These are phyloP conservation scores for Pinus tabuliformis DNA, from an alignment of 75 land plant species.

Conservation along the genomic window DNA sequence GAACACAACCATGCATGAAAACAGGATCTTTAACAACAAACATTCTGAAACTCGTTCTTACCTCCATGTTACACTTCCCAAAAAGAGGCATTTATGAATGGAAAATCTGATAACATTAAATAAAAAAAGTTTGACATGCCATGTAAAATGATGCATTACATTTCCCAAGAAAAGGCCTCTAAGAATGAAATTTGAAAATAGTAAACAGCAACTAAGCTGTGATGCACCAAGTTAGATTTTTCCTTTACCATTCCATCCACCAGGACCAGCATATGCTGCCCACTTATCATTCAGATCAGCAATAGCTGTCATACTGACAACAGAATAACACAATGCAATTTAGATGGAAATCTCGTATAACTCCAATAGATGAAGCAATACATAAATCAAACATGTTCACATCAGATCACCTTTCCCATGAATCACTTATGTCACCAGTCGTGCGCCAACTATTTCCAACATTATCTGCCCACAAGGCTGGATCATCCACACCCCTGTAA, in stretches of 20 bases:
- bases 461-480: slow-evolving; percentile 83
- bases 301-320: slow-evolving; percentile 45
- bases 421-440: slow-evolving; percentile 86
- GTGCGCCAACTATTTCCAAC: slow-evolving; percentile 99
- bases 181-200: too few relatives aligned
- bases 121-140: background rate
- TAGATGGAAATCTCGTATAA: background rate
- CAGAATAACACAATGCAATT: slow-evolving; percentile 4
- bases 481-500: slow-evolving; percentile 82
- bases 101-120: background rate
- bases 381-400: background rate
- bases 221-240: background rate
- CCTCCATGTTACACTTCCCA: background rate
- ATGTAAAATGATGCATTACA: background rate
- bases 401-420: slow-evolving; percentile 76
- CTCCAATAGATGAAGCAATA: background rate
- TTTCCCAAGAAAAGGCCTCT: too few relatives aligned
- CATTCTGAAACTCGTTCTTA: background rate
- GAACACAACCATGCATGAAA: background rate
- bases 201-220: background rate
- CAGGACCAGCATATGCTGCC: slow-evolving; percentile 95
- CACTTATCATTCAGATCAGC: slow-evolving; percentile 83
- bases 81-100: background rate
- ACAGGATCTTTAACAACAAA: background rate
- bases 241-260: slow-evolving; percentile 89